These are phyloP conservation scores for Rhizopogon rudus DNA, from an alignment of 768 basidiomycete genomes.

Conservation along the genomic window DNA sequence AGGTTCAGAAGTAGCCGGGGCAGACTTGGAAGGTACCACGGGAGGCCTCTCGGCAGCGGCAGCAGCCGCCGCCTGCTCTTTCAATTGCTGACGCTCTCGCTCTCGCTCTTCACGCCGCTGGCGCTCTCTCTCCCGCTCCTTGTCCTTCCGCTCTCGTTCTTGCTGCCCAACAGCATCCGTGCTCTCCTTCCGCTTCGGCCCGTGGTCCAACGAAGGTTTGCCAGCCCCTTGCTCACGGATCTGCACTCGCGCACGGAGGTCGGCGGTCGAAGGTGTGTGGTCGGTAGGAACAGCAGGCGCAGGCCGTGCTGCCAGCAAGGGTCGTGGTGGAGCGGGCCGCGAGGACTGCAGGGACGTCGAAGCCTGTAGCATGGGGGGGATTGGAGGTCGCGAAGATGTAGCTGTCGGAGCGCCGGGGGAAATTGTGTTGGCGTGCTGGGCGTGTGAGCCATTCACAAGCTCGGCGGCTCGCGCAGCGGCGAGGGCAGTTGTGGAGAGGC, in stretches of 20 bases:
- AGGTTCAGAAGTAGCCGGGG: constrained; percentile 38
- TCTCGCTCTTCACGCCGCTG: constrained; percentile 33
- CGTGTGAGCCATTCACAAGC: constrained; percentile 51
- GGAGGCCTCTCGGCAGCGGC: constrained; percentile 34
- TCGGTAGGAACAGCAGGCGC: constrained; percentile 51
- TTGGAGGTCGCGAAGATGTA: constrained; percentile 19
- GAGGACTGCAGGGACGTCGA: constrained; percentile 45
- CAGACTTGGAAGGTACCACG: constrained; percentile 39
- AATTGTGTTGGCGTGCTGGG: constrained; percentile 35
- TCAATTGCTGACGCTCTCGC: constrained; percentile 18
- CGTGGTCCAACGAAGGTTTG: constrained; percentile 28
- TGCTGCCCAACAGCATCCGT: constrained; percentile 29
- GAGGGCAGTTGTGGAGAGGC: constrained; percentile 37
- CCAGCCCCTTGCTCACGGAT: constrained; percentile 33
- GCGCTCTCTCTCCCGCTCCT: constrained; percentile 32
- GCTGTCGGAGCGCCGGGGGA: constrained; percentile 26
- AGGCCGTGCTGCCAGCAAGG: constrained; percentile 51
- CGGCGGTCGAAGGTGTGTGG: constrained; percentile 57
- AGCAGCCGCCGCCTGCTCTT: constrained; percentile 23
- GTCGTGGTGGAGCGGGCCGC: constrained; percentile 67
- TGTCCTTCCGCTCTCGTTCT: constrained; percentile 27
- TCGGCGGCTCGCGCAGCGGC: constrained; percentile 60
- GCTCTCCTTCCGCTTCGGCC: constrained; percentile 49
- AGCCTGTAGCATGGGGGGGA: constrained; percentile 19
- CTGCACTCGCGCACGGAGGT: constrained; percentile 61